These are phyloP conservation scores for Erythrophleum fordii DNA, from an alignment of 306 rosid species.

Conservation along the genomic window DNA sequence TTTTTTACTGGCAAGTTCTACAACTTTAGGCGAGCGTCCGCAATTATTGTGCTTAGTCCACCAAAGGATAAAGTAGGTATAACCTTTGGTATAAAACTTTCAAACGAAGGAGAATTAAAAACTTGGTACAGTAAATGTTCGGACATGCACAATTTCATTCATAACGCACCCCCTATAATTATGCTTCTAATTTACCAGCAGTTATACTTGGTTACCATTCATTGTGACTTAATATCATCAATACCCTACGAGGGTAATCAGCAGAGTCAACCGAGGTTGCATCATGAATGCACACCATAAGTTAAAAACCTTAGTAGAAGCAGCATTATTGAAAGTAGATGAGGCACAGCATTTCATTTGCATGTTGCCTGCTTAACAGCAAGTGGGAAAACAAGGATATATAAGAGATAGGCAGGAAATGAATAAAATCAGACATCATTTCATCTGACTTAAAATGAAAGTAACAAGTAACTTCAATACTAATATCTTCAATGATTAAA, in stretches of 20 bases:
- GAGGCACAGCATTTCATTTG: neutral
- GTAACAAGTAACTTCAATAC: constrained; percentile 49
- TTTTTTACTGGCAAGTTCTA: too few relatives aligned
- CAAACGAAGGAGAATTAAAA: too few relatives aligned
- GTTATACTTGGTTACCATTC: neutral
- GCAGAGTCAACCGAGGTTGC: neutral
- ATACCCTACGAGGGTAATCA: neutral
- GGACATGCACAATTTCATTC: neutral
- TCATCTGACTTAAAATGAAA: constrained; percentile 59
- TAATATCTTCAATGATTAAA: constrained; percentile 59
- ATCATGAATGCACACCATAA: neutral
- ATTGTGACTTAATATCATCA: neutral
- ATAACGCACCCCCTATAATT: neutral
- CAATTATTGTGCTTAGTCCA: too few relatives aligned
- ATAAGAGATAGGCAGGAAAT: constrained; percentile 21
- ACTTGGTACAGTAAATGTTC: neutral
- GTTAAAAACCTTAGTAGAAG: neutral
- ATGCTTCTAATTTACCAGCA: too few relatives aligned
- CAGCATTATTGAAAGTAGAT: neutral
- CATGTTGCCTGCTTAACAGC: neutral
- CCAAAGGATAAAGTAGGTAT: too few relatives aligned
- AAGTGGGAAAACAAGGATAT: constrained; percentile 15
- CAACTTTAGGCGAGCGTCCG: too few relatives aligned
- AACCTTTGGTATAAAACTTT: too few relatives aligned
- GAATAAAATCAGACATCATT: constrained; percentile 47